phyloP scores from a whole-genome alignment of 1,284 basidiomycete species.

The Apiotrichum porosum region DNA sequence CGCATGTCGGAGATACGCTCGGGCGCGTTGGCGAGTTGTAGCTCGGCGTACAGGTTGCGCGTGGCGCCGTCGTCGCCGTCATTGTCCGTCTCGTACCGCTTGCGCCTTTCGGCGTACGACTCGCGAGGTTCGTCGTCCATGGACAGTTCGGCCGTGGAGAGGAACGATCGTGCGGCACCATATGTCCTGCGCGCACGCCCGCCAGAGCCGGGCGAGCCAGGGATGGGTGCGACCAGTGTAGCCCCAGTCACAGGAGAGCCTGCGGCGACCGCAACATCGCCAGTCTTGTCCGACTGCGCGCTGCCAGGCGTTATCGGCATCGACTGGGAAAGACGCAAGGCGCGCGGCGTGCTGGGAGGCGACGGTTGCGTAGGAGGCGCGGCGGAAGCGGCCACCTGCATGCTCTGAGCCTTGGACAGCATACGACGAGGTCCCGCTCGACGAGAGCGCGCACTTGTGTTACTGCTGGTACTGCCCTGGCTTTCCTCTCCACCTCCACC shows the following conservation, averaged over 20 bases:
- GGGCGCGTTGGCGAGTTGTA: conserved; percentile 30
- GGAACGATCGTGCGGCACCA: conserved; percentile 27
- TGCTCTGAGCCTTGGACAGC: conserved; percentile 40
- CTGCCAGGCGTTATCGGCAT: conserved; percentile 14
- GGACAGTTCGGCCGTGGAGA: conserved; percentile 3
- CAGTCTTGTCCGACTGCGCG: neutral
- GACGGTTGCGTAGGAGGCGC: neutral
- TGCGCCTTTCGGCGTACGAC: conserved; percentile 43
- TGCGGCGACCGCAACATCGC: neutral
- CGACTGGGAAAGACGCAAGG: conserved; percentile 4
- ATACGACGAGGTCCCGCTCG: conserved; percentile 25
- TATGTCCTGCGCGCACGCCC: conserved; percentile 34
- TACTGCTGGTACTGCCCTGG: conserved; percentile 3
- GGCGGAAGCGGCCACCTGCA: conserved; percentile 13
- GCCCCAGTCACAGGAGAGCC: conserved; percentile 8
- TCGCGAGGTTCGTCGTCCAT: conserved; percentile 11
- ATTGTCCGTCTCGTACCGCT: conserved; percentile 41
- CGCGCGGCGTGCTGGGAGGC: conserved; percentile 6
- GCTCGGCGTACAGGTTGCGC: conserved; percentile 24
- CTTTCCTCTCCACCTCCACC: neutral
- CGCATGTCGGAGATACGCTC: conserved; percentile 42
- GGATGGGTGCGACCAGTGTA: conserved; percentile 4
- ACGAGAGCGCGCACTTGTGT: neutral
- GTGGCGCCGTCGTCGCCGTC: conserved; percentile 14
- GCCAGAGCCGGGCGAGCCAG: conserved; percentile 8